Conservation (phyloP, 768 basidiomycete genomes). For the Pulveroboletus sp. region DNA sequence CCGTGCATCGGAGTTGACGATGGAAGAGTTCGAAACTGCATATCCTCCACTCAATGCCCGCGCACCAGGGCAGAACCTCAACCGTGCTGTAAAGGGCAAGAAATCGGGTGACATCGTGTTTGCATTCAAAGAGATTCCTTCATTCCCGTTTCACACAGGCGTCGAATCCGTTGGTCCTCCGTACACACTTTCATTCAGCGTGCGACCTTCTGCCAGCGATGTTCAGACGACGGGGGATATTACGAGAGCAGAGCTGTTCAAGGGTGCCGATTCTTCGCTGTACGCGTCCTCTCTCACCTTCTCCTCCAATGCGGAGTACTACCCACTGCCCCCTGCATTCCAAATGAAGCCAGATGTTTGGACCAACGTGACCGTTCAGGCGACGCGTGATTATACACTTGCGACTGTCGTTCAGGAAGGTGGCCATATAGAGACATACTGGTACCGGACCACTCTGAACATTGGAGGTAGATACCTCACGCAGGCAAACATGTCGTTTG, state of each 20-base stretch:
- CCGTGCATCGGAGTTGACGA: conserved; percentile 33
- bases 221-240: conserved; percentile 11
- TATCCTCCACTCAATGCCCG: conserved; percentile 38
- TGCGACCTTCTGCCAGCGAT: conserved; percentile 29
- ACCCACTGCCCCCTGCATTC: conserved; percentile 31
- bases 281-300: conserved; percentile 38
- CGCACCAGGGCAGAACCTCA: conserved; percentile 44
- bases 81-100: conserved; percentile 34
- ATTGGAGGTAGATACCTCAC: conserved; percentile 41
- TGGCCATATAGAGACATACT: conserved; percentile 20
- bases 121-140: conserved; percentile 17
- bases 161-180: conserved; percentile 42
- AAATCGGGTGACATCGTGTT: conserved; percentile 30
- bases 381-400: conserved; percentile 35
- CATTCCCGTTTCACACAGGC: conserved; percentile 24
- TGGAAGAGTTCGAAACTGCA: conserved; percentile 33
- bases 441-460: conserved; percentile 37
- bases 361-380: conserved; percentile 37
- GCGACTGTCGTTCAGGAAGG: conserved; percentile 24
- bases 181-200: conserved; percentile 39
- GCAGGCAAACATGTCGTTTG: conserved; percentile 43
- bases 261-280: conserved; percentile 35
- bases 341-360: conserved; percentile 26
- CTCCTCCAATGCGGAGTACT: conserved; percentile 36
- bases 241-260: conserved; percentile 28